Base-by-base conservation (phyloP, 257 asterid species). In the Nicotiana undulata region DNA sequence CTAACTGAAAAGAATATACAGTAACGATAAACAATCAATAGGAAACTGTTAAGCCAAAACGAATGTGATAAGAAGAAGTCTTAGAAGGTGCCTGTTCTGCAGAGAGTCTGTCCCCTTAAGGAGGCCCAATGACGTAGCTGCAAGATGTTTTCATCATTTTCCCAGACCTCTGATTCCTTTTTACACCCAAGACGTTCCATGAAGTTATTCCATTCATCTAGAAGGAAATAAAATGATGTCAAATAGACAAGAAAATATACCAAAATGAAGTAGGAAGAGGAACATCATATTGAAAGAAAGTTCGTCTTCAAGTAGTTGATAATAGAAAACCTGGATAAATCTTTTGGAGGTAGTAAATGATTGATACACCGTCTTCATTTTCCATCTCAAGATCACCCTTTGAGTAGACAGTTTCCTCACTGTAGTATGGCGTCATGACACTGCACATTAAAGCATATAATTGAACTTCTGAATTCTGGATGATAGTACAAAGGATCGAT, bases 111-210 rank as follows among this genome's bases (percentile, higher is more conserved):
- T 83, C 99, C 99, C 87, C 99, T 92, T 90, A 96, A 89, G 80
- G 99, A 96, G 49, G 97, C 99, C 99, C 99, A 96, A 80, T 96
- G 98, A 83, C 99, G 98, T 76, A 96, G 89, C 82, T 92, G 99
- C 84, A 96, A 87, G 78, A 90, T 89, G 86, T 87, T 92, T 82
- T 96, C 99, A 84, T 96, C 99, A 81, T 82, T 92, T 68, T 96
- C 99, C 93, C 90, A 91, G 68, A 93, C 79, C 81, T 93, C 97
- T 49, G 44, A 9, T 68, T 65, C 97, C 80, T 90, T 79, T 51
- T 64, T 94, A 84, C 98, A 96, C 67, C 89, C 89, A 78, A 96
- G 80, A 66, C 99, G 99, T 90, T 96, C 99, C 91, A 85, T 70
- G 84, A 93, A 92, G 89, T 96, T 96, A 82, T 67, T 90, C 99